Base-by-base conservation (phyloP, 441 rosid species). In the Eruca vesicaria region DNA sequence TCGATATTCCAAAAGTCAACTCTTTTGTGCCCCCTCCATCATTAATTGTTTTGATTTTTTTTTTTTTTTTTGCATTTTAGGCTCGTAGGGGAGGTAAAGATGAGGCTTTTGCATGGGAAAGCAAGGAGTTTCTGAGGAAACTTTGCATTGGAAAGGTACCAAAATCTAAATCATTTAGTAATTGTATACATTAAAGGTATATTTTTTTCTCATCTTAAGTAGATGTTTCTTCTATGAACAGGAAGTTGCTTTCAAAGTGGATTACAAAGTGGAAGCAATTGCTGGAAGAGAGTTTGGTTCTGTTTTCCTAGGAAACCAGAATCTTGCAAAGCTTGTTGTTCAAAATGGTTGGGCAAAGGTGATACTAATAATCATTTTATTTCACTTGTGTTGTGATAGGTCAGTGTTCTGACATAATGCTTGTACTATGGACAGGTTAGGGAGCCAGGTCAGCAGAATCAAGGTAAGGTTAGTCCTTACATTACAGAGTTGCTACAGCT, bases 41-140 rank as follows among this genome's bases (percentile, higher is more conserved):
- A 48, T 48, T 2, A 7, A 7, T 16, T 33, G 1, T 48, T 8
- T 48, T 7, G 8, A 16, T 48, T 45, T 45, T 16, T 9, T 53
- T 66, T 2, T 43, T n/a, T n/a, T n/a, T n/a, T n/a, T n/a, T n/a
- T n/a, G 10, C 9, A 56, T 66, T 2, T 1, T 61, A 93, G 98
- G 97, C 97, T 33, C 97, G 97, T 8, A 86, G 88, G 79, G 91
- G 89, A 78, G 93, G 92, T 41, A 52, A 66, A 36, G 98, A 92
- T 78, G 98, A 94, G 87, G 85, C 95, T 8, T 94, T 90, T 77
- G 97, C 98, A 62, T 94, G 98, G 98, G 89, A 88, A 43, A 94
- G 97, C 82, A 83, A 90, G 73, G 97, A 94, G 73, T 90, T 69
- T 84, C 79, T 92, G 76, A 88, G 98, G 85, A 90, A 92, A 81